Conservation (phyloP, 805 yeast species). For the Candida yuanshanica region DNA sequence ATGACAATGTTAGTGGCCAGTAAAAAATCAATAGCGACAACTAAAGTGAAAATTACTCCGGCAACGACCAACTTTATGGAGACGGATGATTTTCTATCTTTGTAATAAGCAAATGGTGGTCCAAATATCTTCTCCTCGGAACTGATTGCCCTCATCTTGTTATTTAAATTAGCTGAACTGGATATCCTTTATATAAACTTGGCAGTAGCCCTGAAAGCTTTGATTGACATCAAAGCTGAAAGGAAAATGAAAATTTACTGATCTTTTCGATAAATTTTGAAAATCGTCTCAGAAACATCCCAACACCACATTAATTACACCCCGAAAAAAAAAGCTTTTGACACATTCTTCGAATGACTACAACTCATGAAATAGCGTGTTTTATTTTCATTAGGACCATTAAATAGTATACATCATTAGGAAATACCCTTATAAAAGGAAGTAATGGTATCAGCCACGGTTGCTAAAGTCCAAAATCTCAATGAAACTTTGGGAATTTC, state of each 20-base stretch:
- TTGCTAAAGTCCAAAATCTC: conserved; percentile 78
- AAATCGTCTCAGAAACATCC: not conserved
- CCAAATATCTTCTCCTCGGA: conserved; percentile 21
- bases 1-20: conserved; percentile 31
- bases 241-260: not conserved
- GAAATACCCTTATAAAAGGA: too few species aligned
- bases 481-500: conserved; percentile 62
- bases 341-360: too few species aligned
- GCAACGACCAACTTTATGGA: conserved; percentile 22
- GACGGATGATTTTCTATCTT: conserved; percentile 15
- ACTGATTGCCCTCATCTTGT: not conserved
- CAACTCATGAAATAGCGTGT: too few species aligned
- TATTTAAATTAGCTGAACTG: not conserved
- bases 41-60: conserved; percentile 21
- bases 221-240: not conserved
- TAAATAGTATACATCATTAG: not conserved
- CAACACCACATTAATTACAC: not conserved
- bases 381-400: not conserved
- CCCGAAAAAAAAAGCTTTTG: not conserved
- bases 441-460: conserved; percentile 7
- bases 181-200: not conserved
- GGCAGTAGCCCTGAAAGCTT: not conserved
- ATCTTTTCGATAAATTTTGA: not conserved
- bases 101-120: conserved; percentile 19
- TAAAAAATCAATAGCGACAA: conserved; percentile 26